These are phyloP conservation scores for Ophiobolus disseminans DNA, from an alignment of 2,329 filamentous ascomycete genomes.

Conservation along the genomic window DNA sequence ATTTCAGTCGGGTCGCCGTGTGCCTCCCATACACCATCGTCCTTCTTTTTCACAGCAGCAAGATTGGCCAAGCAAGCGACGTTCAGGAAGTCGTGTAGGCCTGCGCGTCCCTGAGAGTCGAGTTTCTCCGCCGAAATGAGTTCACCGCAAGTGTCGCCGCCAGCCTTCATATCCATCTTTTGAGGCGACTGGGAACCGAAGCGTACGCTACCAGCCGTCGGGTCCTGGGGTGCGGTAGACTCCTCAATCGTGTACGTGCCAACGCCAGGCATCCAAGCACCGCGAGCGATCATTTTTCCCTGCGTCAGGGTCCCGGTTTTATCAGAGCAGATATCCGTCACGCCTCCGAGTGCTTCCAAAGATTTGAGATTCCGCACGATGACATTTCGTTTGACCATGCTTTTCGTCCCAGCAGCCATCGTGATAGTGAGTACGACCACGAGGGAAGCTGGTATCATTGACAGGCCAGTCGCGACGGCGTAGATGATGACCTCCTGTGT, in stretches of 20 bases:
- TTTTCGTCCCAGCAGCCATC: conserved; percentile 49
- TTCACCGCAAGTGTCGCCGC: conserved; percentile 19
- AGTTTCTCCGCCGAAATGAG: conserved; percentile 27
- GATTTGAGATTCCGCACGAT: conserved; percentile 47
- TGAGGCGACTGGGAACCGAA: conserved; percentile 33
- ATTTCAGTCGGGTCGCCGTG: conserved; percentile 66
- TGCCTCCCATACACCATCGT: conserved; percentile 49
- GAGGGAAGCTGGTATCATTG: conserved; percentile 49
- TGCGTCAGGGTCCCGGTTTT: conserved; percentile 56
- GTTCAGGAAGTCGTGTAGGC: conserved; percentile 44
- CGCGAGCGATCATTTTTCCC: conserved; percentile 48
- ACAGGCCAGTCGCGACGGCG: conserved; percentile 48
- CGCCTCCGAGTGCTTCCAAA: conserved; percentile 45
- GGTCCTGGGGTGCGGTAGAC: conserved; percentile 44
- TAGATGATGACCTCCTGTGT: conserved; percentile 51
- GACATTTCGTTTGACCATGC: conserved; percentile 45
- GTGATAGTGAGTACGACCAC: conserved; percentile 51
- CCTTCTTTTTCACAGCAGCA: conserved; percentile 57
- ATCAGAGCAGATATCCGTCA: conserved; percentile 59
- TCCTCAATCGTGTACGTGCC: conserved; percentile 48
- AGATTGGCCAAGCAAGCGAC: conserved; percentile 57
- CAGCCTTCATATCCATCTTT: conserved; percentile 35
- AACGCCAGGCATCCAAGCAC: conserved; percentile 47
- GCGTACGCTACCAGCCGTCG: conserved; percentile 40
- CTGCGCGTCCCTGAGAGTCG: conserved; percentile 24